These are phyloP conservation scores for Quercus phellos DNA, from an alignment of 331 rosid species.

Conservation along the genomic window DNA sequence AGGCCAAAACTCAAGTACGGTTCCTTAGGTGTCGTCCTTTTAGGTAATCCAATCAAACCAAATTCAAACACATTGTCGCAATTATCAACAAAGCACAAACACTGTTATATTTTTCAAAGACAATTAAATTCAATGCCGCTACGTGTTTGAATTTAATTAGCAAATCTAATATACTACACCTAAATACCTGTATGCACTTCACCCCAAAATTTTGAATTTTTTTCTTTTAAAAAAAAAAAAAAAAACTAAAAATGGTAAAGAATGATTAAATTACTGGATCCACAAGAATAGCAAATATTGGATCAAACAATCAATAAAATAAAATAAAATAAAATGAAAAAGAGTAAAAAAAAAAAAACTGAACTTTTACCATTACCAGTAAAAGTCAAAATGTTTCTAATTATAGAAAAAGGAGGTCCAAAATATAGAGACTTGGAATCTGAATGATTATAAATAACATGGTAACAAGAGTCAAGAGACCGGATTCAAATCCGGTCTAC, in stretches of 20 bases:
- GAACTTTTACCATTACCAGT: not conserved
- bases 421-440: constrained; percentile 31
- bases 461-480: not conserved
- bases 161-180: too few species aligned
- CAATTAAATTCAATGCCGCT: too few species aligned
- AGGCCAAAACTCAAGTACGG: too few species aligned
- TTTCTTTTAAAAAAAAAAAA: not conserved
- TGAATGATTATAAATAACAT: constrained; percentile 8
- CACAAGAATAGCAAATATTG: not conserved
- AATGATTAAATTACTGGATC: not conserved
- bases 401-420: not conserved
- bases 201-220: not conserved
- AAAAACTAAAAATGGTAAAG: not conserved
- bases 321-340: not conserved
- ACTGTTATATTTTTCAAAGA: too few species aligned
- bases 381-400: not conserved
- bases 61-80: too few species aligned
- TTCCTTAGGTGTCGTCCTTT: too few species aligned
- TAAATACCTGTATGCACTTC: not conserved
- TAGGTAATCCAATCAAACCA: too few species aligned
- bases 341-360: not conserved
- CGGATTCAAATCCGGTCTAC: too few species aligned
- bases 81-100: too few species aligned
- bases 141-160: too few species aligned
- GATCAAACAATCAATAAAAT: not conserved